Evolutionary conservation across 2,329 filamentous ascomycete genomes (phyloP).

Genomic region (Exophiala bonariae): DNA sequence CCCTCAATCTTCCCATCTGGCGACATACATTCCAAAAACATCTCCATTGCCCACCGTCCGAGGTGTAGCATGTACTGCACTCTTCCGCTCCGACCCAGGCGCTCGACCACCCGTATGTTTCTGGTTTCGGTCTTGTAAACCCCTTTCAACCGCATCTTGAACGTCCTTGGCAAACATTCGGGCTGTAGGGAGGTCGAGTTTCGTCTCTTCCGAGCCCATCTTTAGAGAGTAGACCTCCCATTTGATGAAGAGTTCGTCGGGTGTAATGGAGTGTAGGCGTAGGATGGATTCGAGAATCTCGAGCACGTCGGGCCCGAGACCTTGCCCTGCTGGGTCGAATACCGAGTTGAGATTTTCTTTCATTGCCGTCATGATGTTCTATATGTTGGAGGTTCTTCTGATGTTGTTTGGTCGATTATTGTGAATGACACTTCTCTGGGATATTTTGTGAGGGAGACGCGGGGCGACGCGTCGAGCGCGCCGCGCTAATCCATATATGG

Average conservation of each 20-base stretch:
- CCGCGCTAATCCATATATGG: no score
- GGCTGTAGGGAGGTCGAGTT: conserved; percentile 68
- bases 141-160: conserved; percentile 79
- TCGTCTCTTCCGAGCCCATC: conserved; percentile 79
- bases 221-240: conserved; percentile 98
- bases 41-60: conserved; percentile 62
- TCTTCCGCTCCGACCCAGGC: conserved; percentile 64
- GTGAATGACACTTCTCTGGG: no score
- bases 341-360: conserved; percentile 57
- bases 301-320: conserved; percentile 74
- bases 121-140: conserved; percentile 63
- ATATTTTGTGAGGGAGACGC: no score
- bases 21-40: conserved; percentile 74
- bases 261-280: conserved; percentile 74
- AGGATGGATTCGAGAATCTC: conserved; percentile 83
- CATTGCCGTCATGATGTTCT: conserved; percentile 42
- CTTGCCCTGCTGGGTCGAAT: conserved; percentile 57
- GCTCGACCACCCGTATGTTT: conserved; percentile 42
- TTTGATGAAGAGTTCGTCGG: conserved; percentile 93
- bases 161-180: conserved; percentile 82
- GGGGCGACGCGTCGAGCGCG: no score
- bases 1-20: neutral
- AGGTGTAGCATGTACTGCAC: conserved; percentile 57
- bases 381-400: neutral
- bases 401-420: neutral